phyloP scores from a whole-genome alignment of 495 filamentous ascomycete species.

The Neurospora pannonica region DNA sequence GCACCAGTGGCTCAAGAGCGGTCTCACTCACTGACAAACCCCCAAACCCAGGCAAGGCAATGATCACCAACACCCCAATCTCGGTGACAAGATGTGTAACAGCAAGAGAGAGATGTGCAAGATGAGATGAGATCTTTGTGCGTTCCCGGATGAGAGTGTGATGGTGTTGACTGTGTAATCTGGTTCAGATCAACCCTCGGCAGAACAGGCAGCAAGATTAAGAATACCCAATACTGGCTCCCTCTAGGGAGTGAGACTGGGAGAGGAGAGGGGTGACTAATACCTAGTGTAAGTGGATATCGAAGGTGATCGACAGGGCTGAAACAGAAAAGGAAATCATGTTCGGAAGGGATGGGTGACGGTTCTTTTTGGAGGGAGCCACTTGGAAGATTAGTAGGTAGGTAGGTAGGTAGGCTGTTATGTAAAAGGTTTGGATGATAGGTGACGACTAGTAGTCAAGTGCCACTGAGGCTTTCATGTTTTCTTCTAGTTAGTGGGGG shows the following conservation, averaged over 20 bases:
- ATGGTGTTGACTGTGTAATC: background rate
- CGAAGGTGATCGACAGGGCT: conserved; percentile 18
- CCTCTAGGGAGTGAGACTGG: background rate
- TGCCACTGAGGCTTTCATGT: background rate
- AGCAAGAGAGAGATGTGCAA: background rate
- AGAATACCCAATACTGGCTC: background rate
- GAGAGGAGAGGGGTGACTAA: background rate
- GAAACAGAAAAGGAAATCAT: conserved; percentile 9
- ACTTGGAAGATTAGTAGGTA: background rate
- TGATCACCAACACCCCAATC: background rate
- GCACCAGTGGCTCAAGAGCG: background rate
- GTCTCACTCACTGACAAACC: background rate
- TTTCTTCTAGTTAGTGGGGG: background rate
- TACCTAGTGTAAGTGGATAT: background rate
- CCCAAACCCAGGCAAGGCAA: background rate
- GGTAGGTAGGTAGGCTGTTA: background rate
- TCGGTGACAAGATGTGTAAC: background rate
- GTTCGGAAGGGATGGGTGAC: background rate
- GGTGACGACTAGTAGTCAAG: background rate
- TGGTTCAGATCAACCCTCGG: background rate
- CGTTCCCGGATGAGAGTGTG: no score
- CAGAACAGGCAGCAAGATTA: background rate
- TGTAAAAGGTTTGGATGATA: background rate
- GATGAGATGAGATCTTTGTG: background rate
- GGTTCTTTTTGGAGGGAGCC: background rate